Evolutionary conservation across 352 stramenopile species (phyloP), one percentile per base, ranked within the genome.

Genomic region (Discostella stelligera): DNA sequence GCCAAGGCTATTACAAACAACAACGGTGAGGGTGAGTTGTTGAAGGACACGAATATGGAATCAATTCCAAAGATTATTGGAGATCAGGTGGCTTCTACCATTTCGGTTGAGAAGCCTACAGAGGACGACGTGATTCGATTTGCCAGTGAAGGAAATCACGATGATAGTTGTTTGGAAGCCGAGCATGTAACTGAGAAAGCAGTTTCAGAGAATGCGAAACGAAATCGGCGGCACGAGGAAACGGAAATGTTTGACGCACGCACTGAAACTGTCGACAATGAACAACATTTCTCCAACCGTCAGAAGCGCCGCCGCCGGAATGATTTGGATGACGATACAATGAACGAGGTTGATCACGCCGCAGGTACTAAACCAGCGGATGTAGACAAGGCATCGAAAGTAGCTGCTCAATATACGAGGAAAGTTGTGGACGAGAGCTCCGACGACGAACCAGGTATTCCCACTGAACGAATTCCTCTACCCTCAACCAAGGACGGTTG

Each of bases 1-100:
- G 76, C 76, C 13, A 76, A 79, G 50, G 71, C 76, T 18, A 83
- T 83, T 23, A 83, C 76, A 13, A 32, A 41, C 7, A 80, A 81
- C 53, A 46, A 66, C 49, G 75, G 65, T 8, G 39, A 69, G 49
- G 65, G 71, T 52, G 63, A 80, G 37, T 55, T 78, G 50, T 66
- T 86, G 20, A 27, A 62, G 61, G 65, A 80, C 73, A 48, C 49
- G 32, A 71, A 68, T 0, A 79, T 74, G 61, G 63, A 32, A 7
- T 9, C 37, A 11, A 86, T 83, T 71, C 66, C 80, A 37, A 86
- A 78, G 32, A 41, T 79, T 18, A n/a, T 5, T 3, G 32, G 39
- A 32, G 53, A 55, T 53, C 39, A 4, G 11, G 41, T 32, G 67
- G 53, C 66, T 27, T 8, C 49, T 56, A 30, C 30, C 3, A 14